Base-by-base conservation (phyloP, 495 filamentous ascomycete species). In the Parachaetomium inaequale region DNA sequence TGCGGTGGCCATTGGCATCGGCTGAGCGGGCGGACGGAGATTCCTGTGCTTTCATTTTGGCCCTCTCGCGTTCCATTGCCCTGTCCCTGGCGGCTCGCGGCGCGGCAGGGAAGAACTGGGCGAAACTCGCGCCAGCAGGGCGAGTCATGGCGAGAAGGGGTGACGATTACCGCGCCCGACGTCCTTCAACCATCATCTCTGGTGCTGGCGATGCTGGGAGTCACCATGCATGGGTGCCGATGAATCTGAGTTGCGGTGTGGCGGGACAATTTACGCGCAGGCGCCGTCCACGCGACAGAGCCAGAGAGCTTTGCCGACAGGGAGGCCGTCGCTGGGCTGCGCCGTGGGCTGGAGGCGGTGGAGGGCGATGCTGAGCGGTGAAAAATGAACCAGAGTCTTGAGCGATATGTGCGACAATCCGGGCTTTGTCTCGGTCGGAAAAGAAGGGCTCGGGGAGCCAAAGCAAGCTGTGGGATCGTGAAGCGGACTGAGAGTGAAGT, bases 41-140 rank as follows among this genome's bases (percentile, higher is more conserved):
- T 49, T 67, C 74, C 63, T 63, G 72, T 65, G 66, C 73, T 71
- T 49, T 72, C 50, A 56, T 63, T 65, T 61, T 72, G 43, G 67
- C 71, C 70, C 63, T 75, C 70, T 83, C 81, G 66, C 81, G 75
- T 71, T 84, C 80, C 71, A 75, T 78, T 59, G 81, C 80, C 73
- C 78, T 80, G 71, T 83, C 80, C 74, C 76, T 80, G 54, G 81
- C 78, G 46, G 75, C 79, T 63, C 81, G 76, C 64, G 92, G 90
- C 64, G 92, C 92, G 73, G 88, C 85, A 62, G 93, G 91, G 74
- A 95, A 96, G 81, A 92, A 95, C 75, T 92, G 86, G 73, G 89
- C 89, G 84, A 91, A 94, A 72, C 89, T 86, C 80, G 89, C 88
- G 68, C 75, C 79, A 57, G 86, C 81, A 69, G 88, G 85, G 80